Conservation (phyloP, 2,329 filamentous ascomycete genomes). For the Reticulascus tulasneorum region DNA sequence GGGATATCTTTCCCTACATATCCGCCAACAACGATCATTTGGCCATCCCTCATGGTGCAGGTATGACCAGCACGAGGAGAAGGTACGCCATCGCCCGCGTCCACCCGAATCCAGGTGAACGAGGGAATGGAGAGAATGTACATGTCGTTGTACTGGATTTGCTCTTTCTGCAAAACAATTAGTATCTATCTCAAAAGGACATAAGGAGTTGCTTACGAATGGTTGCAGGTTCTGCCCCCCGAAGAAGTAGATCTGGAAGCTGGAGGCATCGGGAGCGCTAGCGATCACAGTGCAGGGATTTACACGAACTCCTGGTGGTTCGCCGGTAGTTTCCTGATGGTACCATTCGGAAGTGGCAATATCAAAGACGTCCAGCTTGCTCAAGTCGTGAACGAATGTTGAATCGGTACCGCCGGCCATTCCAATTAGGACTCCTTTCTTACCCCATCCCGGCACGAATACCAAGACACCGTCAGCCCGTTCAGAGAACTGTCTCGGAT, state of each 20-base stretch:
- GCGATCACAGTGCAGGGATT: slow-evolving; percentile 69
- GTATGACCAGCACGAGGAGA: slow-evolving; percentile 63
- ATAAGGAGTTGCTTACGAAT: slow-evolving; percentile 46
- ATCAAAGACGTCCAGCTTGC: slow-evolving; percentile 67
- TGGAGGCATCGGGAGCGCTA: slow-evolving; percentile 66
- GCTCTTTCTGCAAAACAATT: slow-evolving; percentile 29
- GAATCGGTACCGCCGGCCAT: slow-evolving; percentile 68
- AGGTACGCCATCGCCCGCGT: slow-evolving; percentile 47
- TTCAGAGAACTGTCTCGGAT: slow-evolving; percentile 61
- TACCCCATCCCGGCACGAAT: slow-evolving; percentile 71
- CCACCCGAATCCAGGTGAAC: slow-evolving; percentile 69
- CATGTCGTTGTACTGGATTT: slow-evolving; percentile 64
- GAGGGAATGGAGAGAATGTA: slow-evolving; percentile 71
- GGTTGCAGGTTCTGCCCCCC: slow-evolving; percentile 71
- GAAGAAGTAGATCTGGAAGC: slow-evolving; percentile 75
- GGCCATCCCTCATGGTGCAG: slow-evolving; percentile 65
- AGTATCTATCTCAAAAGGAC: not conserved
- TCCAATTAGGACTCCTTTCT: slow-evolving; percentile 66
- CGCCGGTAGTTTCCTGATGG: slow-evolving; percentile 65
- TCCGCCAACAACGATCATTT: slow-evolving; percentile 68
- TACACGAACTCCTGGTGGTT: slow-evolving; percentile 60
- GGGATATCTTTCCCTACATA: slow-evolving; percentile 58
- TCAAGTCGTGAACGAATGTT: slow-evolving; percentile 56
- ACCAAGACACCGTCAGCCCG: slow-evolving; percentile 70
- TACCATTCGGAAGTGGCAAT: slow-evolving; percentile 70